These are phyloP conservation scores for Petunia secreta DNA, from an alignment of 257 asterid genomes.

Conservation along the genomic window DNA sequence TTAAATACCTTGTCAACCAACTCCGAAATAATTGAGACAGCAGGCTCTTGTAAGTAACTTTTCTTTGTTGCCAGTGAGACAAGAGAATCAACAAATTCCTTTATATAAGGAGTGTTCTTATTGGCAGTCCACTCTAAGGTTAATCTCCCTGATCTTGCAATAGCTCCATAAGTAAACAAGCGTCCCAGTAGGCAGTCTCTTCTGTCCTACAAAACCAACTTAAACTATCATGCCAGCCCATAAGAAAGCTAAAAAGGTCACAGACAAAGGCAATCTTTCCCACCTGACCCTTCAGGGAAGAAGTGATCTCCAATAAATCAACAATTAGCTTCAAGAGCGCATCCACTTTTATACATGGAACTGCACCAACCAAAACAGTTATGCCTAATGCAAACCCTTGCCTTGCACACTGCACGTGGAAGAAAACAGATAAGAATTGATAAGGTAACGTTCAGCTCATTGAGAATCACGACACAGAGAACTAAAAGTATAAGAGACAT, in stretches of 20 bases:
- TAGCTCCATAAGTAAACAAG: conserved; percentile 89
- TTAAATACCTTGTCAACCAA: conserved; percentile 65
- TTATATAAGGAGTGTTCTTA: conserved; percentile 52
- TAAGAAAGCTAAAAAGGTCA: background rate
- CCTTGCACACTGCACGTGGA: conserved; percentile 76
- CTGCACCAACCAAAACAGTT: conserved; percentile 62
- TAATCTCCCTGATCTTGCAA: conserved; percentile 87
- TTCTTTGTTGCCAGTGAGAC: conserved; percentile 72
- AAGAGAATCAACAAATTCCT: conserved; percentile 60
- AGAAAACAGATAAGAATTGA: background rate
- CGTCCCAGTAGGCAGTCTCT: conserved; percentile 80
- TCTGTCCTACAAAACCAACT: conserved; percentile 60
- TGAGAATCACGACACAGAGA: background rate
- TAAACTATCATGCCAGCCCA: background rate
- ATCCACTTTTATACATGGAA: conserved; percentile 68
- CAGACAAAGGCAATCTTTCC: conserved; percentile 30
- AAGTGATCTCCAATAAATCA: conserved; percentile 72
- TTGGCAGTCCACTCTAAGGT: conserved; percentile 57
- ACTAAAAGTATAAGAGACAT: background rate
- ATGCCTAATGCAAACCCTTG: conserved; percentile 95
- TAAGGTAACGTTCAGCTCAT: background rate
- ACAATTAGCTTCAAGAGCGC: conserved; percentile 75
- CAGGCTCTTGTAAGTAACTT: conserved; percentile 87
- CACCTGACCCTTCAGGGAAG: conserved; percentile 98
- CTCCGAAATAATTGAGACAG: conserved; percentile 73